Evolutionary conservation across 225 moss, liverwort and hornwort genomes (phyloP).

Genomic region (Polytrichum commune): DNA sequence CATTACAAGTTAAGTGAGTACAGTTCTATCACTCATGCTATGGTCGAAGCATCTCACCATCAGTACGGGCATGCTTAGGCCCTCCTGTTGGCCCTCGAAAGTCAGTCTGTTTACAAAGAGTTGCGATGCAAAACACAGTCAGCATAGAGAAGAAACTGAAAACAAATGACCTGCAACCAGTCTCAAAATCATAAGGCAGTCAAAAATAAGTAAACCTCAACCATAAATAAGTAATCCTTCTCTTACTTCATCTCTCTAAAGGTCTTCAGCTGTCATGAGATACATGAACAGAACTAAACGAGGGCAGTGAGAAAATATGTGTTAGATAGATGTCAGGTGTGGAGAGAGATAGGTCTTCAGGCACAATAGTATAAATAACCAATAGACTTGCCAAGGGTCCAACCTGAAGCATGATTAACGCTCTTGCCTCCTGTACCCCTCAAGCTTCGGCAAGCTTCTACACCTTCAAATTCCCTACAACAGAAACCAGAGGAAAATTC

Average conservation of each 20-base stretch:
- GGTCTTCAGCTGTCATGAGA: too few species aligned
- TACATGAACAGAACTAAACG: too few species aligned
- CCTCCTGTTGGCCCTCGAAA: conserved; percentile 58
- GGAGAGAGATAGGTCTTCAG: background rate
- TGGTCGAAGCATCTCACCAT: conserved; percentile 28
- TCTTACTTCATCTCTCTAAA: background rate
- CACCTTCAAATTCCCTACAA: too few species aligned
- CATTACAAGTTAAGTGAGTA: too few species aligned
- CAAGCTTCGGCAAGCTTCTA: background rate
- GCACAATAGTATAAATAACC: background rate
- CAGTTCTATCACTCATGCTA: too few species aligned
- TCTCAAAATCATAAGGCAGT: background rate
- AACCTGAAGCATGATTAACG: conserved; percentile 57
- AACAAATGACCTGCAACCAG: background rate
- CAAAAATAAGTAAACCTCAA: background rate
- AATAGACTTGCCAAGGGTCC: conserved; percentile 5
- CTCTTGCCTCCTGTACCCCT: background rate
- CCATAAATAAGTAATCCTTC: background rate
- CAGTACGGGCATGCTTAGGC: conserved; percentile 60
- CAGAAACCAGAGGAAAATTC: too few species aligned
- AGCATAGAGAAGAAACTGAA: background rate
- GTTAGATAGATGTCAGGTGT: too few species aligned
- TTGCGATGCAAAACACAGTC: background rate
- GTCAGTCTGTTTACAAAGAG: conserved; percentile 39
- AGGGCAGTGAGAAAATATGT: too few species aligned